phyloP scores from a whole-genome alignment of 768 basidiomycete genomes.

The Pisolithus sp. region DNA sequence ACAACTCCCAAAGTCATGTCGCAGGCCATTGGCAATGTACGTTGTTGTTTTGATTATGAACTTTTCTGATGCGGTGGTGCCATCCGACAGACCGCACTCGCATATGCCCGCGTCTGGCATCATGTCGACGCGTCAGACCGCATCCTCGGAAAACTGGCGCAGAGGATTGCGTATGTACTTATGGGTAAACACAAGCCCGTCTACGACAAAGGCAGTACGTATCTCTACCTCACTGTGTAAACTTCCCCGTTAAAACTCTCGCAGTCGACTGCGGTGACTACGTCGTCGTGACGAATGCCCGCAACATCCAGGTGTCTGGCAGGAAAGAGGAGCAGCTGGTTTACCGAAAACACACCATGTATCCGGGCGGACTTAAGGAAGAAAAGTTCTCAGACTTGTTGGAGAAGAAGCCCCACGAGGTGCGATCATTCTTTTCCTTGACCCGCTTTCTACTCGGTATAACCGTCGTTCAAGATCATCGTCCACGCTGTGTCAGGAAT shows the following conservation, averaged over 20 bases:
- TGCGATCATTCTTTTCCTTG: slow-evolving; percentile 30
- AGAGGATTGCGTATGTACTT: slow-evolving; percentile 87
- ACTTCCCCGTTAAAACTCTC: not conserved
- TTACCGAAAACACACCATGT: slow-evolving; percentile 89
- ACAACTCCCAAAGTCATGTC: slow-evolving; percentile 48
- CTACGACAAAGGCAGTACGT: slow-evolving; percentile 1
- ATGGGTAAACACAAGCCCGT: slow-evolving; percentile 47
- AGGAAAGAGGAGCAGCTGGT: slow-evolving; percentile 82
- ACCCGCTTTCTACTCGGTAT: not conserved
- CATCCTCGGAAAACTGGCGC: slow-evolving; percentile 90
- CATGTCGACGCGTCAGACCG: slow-evolving; percentile 88
- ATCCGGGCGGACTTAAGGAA: slow-evolving; percentile 89
- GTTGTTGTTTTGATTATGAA: slow-evolving; percentile 15
- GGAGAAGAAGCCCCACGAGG: slow-evolving; percentile 83
- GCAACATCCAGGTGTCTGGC: slow-evolving; percentile 80
- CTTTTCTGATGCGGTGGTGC: not conserved
- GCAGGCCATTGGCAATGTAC: slow-evolving; percentile 74
- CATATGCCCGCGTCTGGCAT: slow-evolving; percentile 95
- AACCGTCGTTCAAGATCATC: slow-evolving; percentile 60
- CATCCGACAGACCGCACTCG: slow-evolving; percentile 77
- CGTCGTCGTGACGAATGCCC: slow-evolving; percentile 89
- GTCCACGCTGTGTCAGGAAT: slow-evolving; percentile 95
- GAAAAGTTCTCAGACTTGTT: slow-evolving; percentile 81
- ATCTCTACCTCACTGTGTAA: not conserved
- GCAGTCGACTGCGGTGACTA: slow-evolving; percentile 97